Percentiles rank a stretch among this genome's conserved stretches.
Evolutionary conservation across 108 stramenopile genomes (phyloP).

Genomic region (Mediolabrus comicus): DNA sequence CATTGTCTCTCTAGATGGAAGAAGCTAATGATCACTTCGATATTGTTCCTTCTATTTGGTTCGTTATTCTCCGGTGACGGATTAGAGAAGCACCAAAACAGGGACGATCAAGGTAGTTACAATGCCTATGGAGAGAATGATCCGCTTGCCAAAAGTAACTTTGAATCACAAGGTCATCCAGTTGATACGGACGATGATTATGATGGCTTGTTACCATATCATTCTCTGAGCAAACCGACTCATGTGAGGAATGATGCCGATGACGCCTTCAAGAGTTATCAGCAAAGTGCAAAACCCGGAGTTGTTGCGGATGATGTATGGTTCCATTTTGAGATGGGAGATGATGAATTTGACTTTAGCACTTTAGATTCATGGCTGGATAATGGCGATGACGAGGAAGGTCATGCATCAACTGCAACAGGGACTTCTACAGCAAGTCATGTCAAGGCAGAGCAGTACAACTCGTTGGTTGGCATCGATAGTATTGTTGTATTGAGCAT

Average conservation of each 20-base stretch:
- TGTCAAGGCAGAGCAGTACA: neutral
- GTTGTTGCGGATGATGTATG: conserved; percentile 10
- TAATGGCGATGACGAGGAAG: neutral
- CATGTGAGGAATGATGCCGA: conserved; percentile 28
- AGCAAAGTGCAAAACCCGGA: neutral
- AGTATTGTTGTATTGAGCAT: conserved; percentile 38
- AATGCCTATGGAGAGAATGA: conserved; percentile 10
- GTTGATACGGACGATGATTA: conserved; percentile 35
- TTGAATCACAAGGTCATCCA: neutral
- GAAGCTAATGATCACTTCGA: conserved; percentile 19
- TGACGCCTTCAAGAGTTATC: neutral
- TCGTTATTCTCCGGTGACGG: conserved; percentile 28
- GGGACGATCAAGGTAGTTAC: conserved; percentile 1
- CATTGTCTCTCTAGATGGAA: conserved; percentile 21
- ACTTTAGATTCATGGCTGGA: neutral
- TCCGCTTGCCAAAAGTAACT: conserved; percentile 14
- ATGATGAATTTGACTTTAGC: conserved; percentile 9
- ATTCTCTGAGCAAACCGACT: neutral
- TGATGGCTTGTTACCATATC: conserved; percentile 2
- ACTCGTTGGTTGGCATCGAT: conserved; percentile 17
- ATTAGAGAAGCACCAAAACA: conserved; percentile 22
- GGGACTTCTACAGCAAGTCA: neutral
- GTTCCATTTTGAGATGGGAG: conserved; percentile 18
- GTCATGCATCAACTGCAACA: neutral
- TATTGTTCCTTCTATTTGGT: conserved; percentile 16